A percentile compares a stretch with the other conserved stretches of the same genome.
phyloP scores from a whole-genome alignment of 768 basidiomycete genomes.

The Hygrocybe punicea region DNA sequence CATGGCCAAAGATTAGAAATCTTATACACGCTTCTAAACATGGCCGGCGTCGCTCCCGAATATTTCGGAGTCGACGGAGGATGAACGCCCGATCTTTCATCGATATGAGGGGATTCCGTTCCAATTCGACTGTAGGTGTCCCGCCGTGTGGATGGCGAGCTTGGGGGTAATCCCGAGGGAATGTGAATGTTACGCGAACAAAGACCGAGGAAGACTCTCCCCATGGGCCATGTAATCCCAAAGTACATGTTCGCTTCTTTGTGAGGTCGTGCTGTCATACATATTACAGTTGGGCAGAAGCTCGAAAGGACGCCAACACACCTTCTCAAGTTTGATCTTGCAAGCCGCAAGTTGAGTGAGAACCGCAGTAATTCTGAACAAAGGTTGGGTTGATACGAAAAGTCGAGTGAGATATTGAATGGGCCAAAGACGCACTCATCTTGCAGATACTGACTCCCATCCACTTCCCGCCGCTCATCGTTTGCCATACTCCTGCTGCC shows the following conservation, averaged over 20 bases:
- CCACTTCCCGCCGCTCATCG: constrained; percentile 29
- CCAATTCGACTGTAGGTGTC: constrained; percentile 74
- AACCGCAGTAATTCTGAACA: constrained; percentile 65
- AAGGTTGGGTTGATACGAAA: background rate
- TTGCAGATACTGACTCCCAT: constrained; percentile 51
- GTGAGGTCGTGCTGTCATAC: constrained; percentile 55
- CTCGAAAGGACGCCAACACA: constrained; percentile 20
- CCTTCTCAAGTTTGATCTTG: constrained; percentile 86
- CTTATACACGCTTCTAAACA: constrained; percentile 82
- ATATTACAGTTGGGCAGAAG: constrained; percentile 6
- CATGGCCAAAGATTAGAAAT: constrained; percentile 72
- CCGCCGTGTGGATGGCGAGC: constrained; percentile 53
- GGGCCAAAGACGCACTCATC: constrained; percentile 56
- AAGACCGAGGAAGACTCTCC: constrained; percentile 81
- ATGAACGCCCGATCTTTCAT: constrained; percentile 75
- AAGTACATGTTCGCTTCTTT: constrained; percentile 75
- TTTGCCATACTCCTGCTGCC: constrained; percentile 32
- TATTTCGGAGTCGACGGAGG: constrained; percentile 66
- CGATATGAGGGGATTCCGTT: constrained; percentile 77
- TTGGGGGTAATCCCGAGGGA: constrained; percentile 79
- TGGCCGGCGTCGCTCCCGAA: constrained; percentile 70
- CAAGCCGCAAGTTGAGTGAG: constrained; percentile 59
- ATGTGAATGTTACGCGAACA: constrained; percentile 84
- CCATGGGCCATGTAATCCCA: constrained; percentile 89
- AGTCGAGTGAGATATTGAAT: background rate